Conservation (phyloP, 768 basidiomycete genomes). For the Boletus rubropictus region DNA sequence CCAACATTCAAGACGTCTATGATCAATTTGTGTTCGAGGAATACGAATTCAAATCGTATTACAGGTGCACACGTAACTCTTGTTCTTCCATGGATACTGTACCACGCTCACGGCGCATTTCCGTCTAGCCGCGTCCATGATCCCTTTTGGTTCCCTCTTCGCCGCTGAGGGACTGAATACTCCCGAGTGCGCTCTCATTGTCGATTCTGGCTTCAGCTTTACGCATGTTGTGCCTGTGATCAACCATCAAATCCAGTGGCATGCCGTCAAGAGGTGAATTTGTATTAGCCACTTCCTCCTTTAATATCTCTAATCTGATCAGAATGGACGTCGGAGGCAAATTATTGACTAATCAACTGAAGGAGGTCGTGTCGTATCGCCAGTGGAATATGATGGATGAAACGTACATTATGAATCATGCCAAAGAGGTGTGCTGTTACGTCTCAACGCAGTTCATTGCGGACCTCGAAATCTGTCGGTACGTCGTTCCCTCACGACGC, state of each 20-base stretch:
- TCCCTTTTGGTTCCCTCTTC: conserved; percentile 74
- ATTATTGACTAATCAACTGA: conserved; percentile 90
- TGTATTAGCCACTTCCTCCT: conserved; percentile 10
- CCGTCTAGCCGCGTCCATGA: conserved; percentile 66
- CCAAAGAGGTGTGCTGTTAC: conserved; percentile 88
- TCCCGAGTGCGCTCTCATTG: conserved; percentile 75
- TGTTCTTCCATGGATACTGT: conserved; percentile 16
- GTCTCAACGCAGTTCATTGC: conserved; percentile 64
- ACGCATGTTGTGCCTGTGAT: conserved; percentile 87
- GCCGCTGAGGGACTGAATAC: conserved; percentile 39
- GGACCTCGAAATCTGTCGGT: conserved; percentile 81
- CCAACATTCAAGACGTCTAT: conserved; percentile 86
- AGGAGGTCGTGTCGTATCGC: conserved; percentile 88
- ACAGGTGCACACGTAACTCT: conserved; percentile 72
- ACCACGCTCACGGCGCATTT: conserved; percentile 16
- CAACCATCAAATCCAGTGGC: conserved; percentile 67
- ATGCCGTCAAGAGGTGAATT: conserved; percentile 71
- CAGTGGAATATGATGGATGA: conserved; percentile 99
- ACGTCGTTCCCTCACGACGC: conserved; percentile 29
- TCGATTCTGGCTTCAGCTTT: conserved; percentile 93
- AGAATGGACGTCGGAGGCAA: conserved; percentile 96
- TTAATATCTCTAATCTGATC: conserved; percentile 17
- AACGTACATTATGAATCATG: conserved; percentile 87
- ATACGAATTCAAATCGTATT: conserved; percentile 85
- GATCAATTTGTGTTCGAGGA: conserved; percentile 97